Evolutionary conservation across 352 stramenopile genomes (phyloP).

Genomic region (Thalassiosira livingstoniorum): DNA sequence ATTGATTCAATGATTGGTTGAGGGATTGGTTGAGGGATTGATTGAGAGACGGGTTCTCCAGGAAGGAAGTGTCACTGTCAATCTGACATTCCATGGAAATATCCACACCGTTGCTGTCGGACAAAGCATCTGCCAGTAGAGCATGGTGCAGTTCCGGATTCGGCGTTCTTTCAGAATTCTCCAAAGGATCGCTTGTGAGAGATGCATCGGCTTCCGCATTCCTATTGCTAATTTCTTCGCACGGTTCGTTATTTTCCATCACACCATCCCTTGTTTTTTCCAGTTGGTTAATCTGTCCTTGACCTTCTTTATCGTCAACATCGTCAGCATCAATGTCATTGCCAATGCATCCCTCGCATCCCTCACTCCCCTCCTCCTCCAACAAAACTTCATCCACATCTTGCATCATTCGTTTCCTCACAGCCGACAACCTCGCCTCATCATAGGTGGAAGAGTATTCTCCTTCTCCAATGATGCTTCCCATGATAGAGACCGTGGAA

Average conservation of each 20-base stretch:
- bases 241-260: too few species aligned
- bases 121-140: neutral
- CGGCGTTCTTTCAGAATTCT: neutral
- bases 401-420: slow-evolving; percentile 49
- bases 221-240: neutral
- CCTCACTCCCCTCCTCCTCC: slow-evolving; percentile 9
- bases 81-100: slow-evolving; percentile 46
- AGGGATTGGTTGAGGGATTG: too few species aligned
- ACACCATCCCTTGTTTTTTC: too few species aligned
- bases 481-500: slow-evolving; percentile 55
- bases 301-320: slow-evolving; percentile 1
- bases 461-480: slow-evolving; percentile 31
- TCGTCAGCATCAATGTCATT: slow-evolving; percentile 7
- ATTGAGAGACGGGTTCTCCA: slow-evolving; percentile 35
- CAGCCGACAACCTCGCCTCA: slow-evolving; percentile 23
- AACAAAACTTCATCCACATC: slow-evolving; percentile 42
- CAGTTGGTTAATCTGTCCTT: neutral
- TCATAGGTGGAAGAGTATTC: slow-evolving; percentile 26
- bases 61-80: slow-evolving; percentile 44
- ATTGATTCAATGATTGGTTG: too few species aligned
- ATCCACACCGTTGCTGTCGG: slow-evolving; percentile 22
- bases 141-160: neutral
- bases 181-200: neutral
- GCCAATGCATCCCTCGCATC: neutral
- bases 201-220: neutral